Conservation (phyloP, 1,139 yeast species). For the Tardiomyces digboiensis region DNA sequence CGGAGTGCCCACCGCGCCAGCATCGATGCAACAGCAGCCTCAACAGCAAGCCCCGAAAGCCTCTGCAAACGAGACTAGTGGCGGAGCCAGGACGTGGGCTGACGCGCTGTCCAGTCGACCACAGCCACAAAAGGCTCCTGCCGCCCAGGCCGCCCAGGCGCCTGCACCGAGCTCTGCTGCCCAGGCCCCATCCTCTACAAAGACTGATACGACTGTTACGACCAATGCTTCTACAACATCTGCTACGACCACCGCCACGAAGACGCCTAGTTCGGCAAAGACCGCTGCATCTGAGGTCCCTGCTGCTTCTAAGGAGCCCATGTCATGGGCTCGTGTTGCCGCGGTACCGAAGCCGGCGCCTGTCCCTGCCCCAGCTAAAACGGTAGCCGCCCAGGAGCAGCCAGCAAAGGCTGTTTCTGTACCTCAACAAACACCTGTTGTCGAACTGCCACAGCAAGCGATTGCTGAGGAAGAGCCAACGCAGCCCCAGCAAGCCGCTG, state of each 20-base stretch:
- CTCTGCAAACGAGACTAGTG: background rate
- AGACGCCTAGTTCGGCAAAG: constrained; percentile 4
- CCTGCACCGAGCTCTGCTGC: no score
- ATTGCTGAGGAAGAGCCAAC: no score
- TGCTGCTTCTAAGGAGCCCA: constrained; percentile 15
- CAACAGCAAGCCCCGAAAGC: no score
- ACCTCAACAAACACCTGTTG: constrained; percentile 8
- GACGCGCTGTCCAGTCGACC: constrained; percentile 5
- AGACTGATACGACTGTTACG: constrained; percentile 1
- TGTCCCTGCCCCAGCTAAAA: constrained; percentile 12
- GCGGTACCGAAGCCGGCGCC: constrained; percentile 21
- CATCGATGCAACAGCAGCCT: constrained; percentile 1
- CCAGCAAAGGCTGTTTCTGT: constrained; percentile 11
- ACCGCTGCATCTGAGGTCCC: no score
- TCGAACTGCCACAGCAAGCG: no score
- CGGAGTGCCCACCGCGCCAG: background rate
- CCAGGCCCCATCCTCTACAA: constrained; percentile 1
- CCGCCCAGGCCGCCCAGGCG: constrained; percentile 12
- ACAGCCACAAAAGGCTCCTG: constrained; percentile 2
- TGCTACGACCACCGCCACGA: constrained; percentile 3
- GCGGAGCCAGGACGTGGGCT: constrained; percentile 8
- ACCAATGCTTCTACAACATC: constrained; percentile 1
- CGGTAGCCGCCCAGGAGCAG: no score
- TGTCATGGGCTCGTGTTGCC: constrained; percentile 11
- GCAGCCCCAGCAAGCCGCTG: background rate